A percentile compares a stretch with the other conserved stretches of the same genome.
phyloP scores from a whole-genome alignment of 1,284 basidiomycete species.

The Ceratobasidium sp. region DNA sequence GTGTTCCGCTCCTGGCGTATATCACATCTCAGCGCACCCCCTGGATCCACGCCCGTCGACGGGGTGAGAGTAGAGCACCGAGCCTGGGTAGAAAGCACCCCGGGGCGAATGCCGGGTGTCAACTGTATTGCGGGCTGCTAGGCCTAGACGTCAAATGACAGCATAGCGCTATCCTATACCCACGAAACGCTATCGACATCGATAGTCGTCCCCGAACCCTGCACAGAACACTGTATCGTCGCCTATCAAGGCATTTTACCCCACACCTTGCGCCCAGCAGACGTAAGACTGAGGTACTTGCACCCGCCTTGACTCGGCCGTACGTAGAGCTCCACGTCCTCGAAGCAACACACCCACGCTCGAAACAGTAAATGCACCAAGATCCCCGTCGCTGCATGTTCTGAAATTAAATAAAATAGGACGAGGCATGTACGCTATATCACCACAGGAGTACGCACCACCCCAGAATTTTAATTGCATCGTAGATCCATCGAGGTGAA shows the following conservation, averaged over 20 bases:
- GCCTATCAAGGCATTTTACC: background rate
- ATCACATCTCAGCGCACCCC: background rate
- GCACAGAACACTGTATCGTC: background rate
- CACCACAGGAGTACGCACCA: background rate
- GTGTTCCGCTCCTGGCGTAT: constrained; percentile 26
- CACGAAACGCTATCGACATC: constrained; percentile 12
- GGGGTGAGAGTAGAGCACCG: background rate
- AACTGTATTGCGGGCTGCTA: background rate
- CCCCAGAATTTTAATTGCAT: background rate
- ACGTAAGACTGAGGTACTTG: constrained; percentile 33
- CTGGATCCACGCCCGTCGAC: background rate
- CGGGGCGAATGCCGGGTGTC: background rate
- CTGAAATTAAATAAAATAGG: background rate
- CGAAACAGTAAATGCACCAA: background rate
- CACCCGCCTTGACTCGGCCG: constrained; percentile 5
- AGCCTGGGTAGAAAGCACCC: background rate
- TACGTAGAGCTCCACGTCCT: constrained; percentile 2
- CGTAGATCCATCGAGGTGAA: background rate
- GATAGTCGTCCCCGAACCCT: constrained; percentile 3
- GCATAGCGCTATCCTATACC: background rate
- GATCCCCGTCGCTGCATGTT: constrained; percentile 4
- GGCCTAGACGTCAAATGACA: background rate
- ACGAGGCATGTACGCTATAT: background rate
- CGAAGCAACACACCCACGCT: background rate
- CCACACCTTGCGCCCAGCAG: constrained; percentile 14